A percentile compares a stretch with the other conserved stretches of the same genome.
These are phyloP conservation scores for Apophysomyces variabilis DNA, from an alignment of 371 early-diverging fungal genomes.

Conservation along the genomic window DNA sequence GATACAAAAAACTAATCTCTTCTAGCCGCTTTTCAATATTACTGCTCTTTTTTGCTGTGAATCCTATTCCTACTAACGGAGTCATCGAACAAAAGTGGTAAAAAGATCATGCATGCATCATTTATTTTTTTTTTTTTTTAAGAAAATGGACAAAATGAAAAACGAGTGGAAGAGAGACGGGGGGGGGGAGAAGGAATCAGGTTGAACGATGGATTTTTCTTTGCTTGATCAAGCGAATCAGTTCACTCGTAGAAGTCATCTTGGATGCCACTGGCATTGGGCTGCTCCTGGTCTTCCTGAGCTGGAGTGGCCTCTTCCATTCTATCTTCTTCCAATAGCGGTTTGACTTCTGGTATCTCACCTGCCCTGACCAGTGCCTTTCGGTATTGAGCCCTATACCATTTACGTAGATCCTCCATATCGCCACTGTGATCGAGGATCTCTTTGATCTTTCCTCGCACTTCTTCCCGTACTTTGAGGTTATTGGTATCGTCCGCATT, in stretches of 20 bases:
- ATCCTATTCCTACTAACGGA: too few species aligned
- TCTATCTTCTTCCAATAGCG: conserved; percentile 20
- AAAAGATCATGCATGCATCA: too few species aligned
- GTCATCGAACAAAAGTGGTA: too few species aligned
- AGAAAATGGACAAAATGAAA: too few species aligned
- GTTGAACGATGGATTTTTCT: too few species aligned
- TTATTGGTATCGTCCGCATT: conserved; percentile 28
- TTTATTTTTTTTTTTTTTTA: too few species aligned
- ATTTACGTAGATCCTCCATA: conserved; percentile 25
- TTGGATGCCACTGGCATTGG: conserved; percentile 1
- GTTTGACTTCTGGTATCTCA: conserved; percentile 21
- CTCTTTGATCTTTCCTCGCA: conserved; percentile 31
- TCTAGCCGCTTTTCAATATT: too few species aligned
- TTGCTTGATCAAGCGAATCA: background rate
- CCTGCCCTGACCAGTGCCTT: conserved; percentile 32
- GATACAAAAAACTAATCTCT: too few species aligned
- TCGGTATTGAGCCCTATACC: conserved; percentile 39
- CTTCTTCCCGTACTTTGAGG: conserved; percentile 17
- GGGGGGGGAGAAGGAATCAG: too few species aligned
- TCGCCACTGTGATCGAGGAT: conserved; percentile 31
- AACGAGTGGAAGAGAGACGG: too few species aligned
- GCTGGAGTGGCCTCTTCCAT: conserved; percentile 2
- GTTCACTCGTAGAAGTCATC: conserved; percentile 38
- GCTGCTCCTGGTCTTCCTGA: conserved; percentile 6
- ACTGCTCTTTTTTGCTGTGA: too few species aligned